Conservation (phyloP, 345 rosid genomes). For the Populus pruinosa region DNA sequence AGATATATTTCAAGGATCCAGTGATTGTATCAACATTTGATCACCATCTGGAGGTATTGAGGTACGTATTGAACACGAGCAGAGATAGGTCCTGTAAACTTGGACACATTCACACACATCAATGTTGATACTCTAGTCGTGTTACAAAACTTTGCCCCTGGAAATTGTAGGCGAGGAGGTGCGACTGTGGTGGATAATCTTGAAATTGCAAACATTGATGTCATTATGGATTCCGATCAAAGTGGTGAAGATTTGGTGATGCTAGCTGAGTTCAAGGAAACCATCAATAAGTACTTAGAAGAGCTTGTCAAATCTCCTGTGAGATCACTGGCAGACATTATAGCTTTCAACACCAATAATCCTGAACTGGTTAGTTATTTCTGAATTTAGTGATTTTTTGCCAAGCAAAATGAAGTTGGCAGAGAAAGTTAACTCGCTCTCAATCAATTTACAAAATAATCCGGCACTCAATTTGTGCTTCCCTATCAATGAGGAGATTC, state of each 20-base stretch:
- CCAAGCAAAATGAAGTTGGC: not conserved
- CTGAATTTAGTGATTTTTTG: not conserved
- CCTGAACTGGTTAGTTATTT: constrained; percentile 33
- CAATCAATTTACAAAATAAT: too few species aligned
- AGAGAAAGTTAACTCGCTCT: not conserved
- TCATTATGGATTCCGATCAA: not conserved
- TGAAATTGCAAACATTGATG: constrained; percentile 34
- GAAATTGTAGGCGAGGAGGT: constrained; percentile 39
- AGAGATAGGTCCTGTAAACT: not conserved
- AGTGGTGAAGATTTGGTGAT: constrained; percentile 41
- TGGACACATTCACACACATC: not conserved
- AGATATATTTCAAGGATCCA: not conserved
- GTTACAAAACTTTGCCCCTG: not conserved
- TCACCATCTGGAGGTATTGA: constrained; percentile 40
- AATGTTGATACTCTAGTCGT: not conserved
- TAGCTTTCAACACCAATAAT: constrained; percentile 47
- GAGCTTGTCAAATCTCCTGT: constrained; percentile 50
- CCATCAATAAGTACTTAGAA: constrained; percentile 47
- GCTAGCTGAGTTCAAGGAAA: constrained; percentile 53
- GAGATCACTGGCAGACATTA: constrained; percentile 51
- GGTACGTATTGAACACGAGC: constrained; percentile 24
- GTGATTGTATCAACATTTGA: constrained; percentile 25
- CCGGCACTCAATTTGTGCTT: too few species aligned
- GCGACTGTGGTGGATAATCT: constrained; percentile 47
- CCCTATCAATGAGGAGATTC: too few species aligned